A percentile compares a stretch with the other conserved stretches of the same genome.
Evolutionary conservation across 352 stramenopile genomes (phyloP).

Genomic region (Elongisporangium undulatum): DNA sequence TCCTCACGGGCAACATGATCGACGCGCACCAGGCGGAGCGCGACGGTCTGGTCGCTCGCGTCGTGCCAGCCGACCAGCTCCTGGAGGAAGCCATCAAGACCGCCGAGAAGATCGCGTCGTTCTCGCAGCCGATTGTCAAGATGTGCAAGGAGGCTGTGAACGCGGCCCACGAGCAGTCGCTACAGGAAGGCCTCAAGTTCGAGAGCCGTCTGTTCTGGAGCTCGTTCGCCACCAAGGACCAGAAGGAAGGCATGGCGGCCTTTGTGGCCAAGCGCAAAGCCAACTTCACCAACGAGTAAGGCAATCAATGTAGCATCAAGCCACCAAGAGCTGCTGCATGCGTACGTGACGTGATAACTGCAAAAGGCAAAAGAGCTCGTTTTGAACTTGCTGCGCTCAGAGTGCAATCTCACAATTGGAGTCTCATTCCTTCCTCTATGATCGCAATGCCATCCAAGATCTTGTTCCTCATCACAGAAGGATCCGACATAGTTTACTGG

Average conservation of each 20-base stretch:
- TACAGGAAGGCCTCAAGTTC: conserved; percentile 94
- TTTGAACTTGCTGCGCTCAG: too few species aligned
- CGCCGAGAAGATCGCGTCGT: conserved; percentile 94
- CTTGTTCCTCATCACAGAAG: too few species aligned
- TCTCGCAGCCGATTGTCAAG: conserved; percentile 93
- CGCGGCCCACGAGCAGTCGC: conserved; percentile 88
- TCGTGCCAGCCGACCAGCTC: conserved; percentile 91
- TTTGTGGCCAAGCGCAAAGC: conserved; percentile 97
- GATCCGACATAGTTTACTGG: too few species aligned
- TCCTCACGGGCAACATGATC: conserved; percentile 97
- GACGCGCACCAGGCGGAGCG: conserved; percentile 92
- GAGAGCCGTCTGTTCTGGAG: conserved; percentile 98
- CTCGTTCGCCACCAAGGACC: conserved; percentile 94
- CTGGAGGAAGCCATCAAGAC: conserved; percentile 95
- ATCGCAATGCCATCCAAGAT: too few species aligned
- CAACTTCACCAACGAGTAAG: conserved; percentile 94
- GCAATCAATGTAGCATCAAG: neutral
- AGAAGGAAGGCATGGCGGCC: conserved; percentile 95
- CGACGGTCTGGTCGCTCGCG: conserved; percentile 92
- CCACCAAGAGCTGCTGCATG: too few species aligned
- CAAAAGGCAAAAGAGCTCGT: too few species aligned
- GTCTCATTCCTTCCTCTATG: too few species aligned
- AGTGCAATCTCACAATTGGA: too few species aligned
- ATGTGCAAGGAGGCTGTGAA: conserved; percentile 98
- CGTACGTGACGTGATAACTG: too few species aligned